Conservation (phyloP, 2,329 filamentous ascomycete species). For the Fusarium poae region DNA sequence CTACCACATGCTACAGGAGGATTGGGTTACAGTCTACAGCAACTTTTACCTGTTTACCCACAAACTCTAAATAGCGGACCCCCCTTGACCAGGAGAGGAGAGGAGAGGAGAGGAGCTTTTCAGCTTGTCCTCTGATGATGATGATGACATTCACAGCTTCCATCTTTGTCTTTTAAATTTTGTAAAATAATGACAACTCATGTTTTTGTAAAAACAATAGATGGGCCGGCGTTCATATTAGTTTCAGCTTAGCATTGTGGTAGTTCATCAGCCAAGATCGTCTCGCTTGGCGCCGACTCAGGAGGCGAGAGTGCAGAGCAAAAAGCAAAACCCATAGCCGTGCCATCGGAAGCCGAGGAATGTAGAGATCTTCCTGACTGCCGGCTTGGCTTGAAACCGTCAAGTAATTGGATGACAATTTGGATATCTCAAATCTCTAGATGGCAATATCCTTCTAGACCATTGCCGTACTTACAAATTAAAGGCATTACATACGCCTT, state of each 20-base stretch:
- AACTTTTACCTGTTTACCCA: background rate
- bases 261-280: background rate
- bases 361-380: background rate
- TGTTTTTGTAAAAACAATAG: background rate
- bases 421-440: too few species aligned
- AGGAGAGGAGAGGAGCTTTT: too few species aligned
- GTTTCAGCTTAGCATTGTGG: background rate
- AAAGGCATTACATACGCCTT: background rate
- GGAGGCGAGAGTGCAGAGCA: background rate
- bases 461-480: background rate
- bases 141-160: constrained; percentile 10
- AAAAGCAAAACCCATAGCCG: background rate
- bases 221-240: background rate
- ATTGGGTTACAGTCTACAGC: background rate
- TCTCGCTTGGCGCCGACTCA: background rate
- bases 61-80: constrained; percentile 26
- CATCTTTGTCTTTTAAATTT: background rate
- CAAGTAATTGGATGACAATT: too few species aligned
- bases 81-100: background rate
- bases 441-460: background rate
- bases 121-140: constrained; percentile 4
- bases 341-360: background rate
- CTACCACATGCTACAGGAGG: background rate
- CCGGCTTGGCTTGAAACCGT: background rate
- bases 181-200: background rate